Evolutionary conservation across 495 filamentous ascomycete genomes (phyloP).

Genomic region (Hypoxylon fuscum): DNA sequence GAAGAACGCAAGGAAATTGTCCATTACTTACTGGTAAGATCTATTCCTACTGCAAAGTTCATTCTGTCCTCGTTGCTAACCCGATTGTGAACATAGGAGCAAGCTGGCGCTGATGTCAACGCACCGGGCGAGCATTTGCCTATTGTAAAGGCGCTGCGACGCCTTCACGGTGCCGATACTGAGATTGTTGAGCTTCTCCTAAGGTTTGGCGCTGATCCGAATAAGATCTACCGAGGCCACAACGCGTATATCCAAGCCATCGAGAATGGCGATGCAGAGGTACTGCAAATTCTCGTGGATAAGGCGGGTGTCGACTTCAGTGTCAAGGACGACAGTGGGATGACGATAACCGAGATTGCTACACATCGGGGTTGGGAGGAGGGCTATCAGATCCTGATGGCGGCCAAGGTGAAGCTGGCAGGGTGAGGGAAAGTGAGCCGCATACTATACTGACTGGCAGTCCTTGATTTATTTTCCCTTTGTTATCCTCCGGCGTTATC

Average conservation of each 20-base stretch:
- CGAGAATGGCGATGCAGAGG: slow-evolving; percentile 53
- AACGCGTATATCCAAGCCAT: slow-evolving; percentile 62
- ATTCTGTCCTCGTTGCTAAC: background rate
- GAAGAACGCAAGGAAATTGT: slow-evolving; percentile 61
- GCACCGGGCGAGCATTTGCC: slow-evolving; percentile 64
- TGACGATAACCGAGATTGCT: slow-evolving; percentile 50
- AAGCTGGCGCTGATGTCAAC: slow-evolving; percentile 62
- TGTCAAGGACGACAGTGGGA: slow-evolving; percentile 51
- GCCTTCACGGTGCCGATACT: slow-evolving; percentile 55
- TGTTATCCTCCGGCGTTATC: background rate
- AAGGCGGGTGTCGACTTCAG: slow-evolving; percentile 54
- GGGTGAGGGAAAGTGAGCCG: too few relatives aligned
- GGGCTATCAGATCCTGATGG: slow-evolving; percentile 40
- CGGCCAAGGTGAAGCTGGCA: too few relatives aligned
- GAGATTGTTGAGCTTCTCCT: slow-evolving; percentile 60
- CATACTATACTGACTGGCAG: background rate
- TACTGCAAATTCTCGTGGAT: slow-evolving; percentile 56
- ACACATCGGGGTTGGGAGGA: slow-evolving; percentile 50
- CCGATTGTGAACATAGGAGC: slow-evolving; percentile 32
- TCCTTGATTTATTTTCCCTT: slow-evolving; percentile 8
- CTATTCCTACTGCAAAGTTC: background rate
- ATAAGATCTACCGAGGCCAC: slow-evolving; percentile 63
- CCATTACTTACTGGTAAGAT: slow-evolving; percentile 52
- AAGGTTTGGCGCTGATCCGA: slow-evolving; percentile 61
- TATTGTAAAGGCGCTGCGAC: slow-evolving; percentile 62